Conservation (phyloP, 139 green algal genomes). For the Chlorella sorokiniana region DNA sequence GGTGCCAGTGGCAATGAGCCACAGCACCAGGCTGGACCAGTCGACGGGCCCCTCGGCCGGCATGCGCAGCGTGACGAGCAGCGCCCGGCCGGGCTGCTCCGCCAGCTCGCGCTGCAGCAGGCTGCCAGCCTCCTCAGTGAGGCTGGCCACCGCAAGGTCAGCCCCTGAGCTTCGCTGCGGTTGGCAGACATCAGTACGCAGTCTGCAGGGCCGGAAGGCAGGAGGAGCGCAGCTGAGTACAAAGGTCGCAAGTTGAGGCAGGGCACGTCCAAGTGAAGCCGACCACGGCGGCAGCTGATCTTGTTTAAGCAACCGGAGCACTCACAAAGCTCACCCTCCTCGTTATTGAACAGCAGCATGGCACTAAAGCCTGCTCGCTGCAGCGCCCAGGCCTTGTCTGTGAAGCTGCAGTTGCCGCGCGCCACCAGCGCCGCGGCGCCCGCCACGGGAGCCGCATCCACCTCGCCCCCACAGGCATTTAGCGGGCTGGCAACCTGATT, state of each 20-base stretch:
- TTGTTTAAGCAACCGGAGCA: no score
- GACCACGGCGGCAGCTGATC: no score
- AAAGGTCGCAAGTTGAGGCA: no score
- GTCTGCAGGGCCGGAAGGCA: constrained; percentile 46
- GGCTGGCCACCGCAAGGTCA: constrained; percentile 41
- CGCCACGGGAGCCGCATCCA: not conserved
- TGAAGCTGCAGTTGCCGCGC: constrained; percentile 71
- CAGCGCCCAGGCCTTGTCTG: constrained; percentile 59
- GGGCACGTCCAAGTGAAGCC: no score
- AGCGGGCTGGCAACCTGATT: constrained; percentile 11
- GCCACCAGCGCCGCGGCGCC: constrained; percentile 55
- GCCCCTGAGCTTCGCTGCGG: constrained; percentile 1
- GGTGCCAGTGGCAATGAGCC: constrained; percentile 70
- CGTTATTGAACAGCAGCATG: constrained; percentile 68
- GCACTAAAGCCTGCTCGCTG: constrained; percentile 48
- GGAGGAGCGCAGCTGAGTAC: no score
- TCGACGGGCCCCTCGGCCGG: constrained; percentile 50
- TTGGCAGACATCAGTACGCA: constrained; percentile 62
- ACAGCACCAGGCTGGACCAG: constrained; percentile 56
- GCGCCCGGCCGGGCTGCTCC: not conserved
- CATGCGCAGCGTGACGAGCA: constrained; percentile 15
- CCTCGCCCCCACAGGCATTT: constrained; percentile 13
- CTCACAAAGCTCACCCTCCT: constrained; percentile 43
- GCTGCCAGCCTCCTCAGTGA: constrained; percentile 43
- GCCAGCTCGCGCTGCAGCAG: constrained; percentile 27